Evolutionary conservation across 2,329 filamentous ascomycete species (phyloP), one percentile per base, ranked within the genome.

Genomic region (Colletotrichum gloeosporioides): DNA sequence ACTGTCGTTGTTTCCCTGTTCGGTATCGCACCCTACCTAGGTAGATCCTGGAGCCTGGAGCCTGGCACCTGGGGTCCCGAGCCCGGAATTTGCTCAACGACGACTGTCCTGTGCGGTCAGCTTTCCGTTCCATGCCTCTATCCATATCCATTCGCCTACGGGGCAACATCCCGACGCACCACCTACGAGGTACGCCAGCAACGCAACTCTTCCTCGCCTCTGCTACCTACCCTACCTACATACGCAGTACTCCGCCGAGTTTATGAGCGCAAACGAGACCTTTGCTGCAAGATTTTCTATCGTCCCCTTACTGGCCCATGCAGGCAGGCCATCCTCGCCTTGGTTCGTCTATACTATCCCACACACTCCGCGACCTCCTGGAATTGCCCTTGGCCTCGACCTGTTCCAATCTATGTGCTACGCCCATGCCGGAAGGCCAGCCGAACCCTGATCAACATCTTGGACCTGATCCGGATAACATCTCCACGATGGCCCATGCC

Each of bases 391-490:
- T 57, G 39, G 63, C 57, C 12, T 55, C 63, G 8, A 34, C 63
- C 25, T n/a, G 25, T 44, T 25, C 39, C 44, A 76, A 69, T 65
- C 12, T 61, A 73, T 25, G 13, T 69, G 73, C 64, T 69, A 69
- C 73, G 27, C 53, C 32, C 34, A 64, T 49, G 64, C 64, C 73
- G 73, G 73, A 64, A 69, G 39, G 31, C 22, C 73, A 76, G 55
- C 70, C 73, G 70, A 76, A 62, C 68, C 53, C 57, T 64, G 66
- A 13, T 27, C 22, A 34, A 22, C 29, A 44, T 25, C 70, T 62
- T n/a, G 55, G 15, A 29, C 27, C 18, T 18, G 12, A 31, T 36
- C 27, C 18, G 22, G 12, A 31, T 32, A 18, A n/a, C 44, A 27
- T 27, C 62, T 64, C 62, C 62, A 62, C n/a, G 32, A 34, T 34